Evolutionary conservation across 148 eudicot genomes (phyloP).

Genomic region (Euryodendron excelsum): DNA sequence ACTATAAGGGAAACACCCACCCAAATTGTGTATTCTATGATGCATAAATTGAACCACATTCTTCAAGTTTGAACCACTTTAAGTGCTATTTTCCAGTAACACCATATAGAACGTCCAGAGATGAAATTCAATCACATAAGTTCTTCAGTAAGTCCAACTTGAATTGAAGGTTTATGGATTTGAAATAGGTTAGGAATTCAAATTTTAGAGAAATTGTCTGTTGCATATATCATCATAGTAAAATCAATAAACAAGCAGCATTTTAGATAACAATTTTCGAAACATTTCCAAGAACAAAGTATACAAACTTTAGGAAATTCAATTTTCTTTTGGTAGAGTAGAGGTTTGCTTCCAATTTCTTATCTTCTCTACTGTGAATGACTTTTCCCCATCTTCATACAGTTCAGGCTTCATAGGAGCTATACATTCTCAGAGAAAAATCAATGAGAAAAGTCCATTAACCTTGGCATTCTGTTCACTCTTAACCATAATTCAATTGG

Average conservation of each 20-base stretch:
- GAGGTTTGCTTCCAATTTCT: background rate
- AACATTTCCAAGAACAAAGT: background rate
- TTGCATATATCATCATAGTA: background rate
- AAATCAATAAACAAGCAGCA: background rate
- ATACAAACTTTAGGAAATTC: background rate
- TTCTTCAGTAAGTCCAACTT: background rate
- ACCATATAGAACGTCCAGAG: background rate
- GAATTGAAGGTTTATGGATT: background rate
- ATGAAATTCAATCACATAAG: background rate
- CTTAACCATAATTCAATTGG: background rate
- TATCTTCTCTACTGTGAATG: background rate
- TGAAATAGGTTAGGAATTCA: background rate
- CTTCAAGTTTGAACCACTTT: background rate
- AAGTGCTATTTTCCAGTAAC: no score
- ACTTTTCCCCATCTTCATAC: background rate
- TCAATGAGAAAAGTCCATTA: no score
- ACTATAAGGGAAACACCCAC: no score
- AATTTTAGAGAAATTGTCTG: background rate
- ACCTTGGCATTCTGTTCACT: background rate
- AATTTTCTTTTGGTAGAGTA: background rate
- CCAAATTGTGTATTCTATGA: no score
- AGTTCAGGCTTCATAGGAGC: background rate
- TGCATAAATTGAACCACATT: background rate
- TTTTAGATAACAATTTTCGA: background rate
- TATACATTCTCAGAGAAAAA: background rate